Base-by-base conservation (phyloP, 495 filamentous ascomycete genomes). In the Letharia lupina region DNA sequence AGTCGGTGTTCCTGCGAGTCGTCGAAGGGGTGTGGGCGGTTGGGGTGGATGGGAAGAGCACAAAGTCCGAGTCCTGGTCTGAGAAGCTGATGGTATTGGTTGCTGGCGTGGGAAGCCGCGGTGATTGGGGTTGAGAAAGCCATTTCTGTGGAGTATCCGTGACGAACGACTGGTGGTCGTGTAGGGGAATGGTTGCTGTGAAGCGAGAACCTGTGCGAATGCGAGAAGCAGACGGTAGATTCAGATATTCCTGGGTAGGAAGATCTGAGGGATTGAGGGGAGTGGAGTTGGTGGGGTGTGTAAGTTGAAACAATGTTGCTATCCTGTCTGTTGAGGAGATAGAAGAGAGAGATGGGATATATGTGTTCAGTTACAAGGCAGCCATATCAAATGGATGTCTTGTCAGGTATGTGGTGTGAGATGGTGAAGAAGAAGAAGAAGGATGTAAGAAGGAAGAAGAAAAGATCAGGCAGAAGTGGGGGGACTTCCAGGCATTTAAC, bases 311-410 rank as follows among this genome's bases (percentile, higher is more conserved):
- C 20, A 35, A 1, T 47, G 59, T 62, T 70, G 59, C 64, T 70
- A 70, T 72, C 62, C 44, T 70, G 69, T 66, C 45, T 41, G 50
- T 48, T 44, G 54, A 66, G 4, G 47, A 68, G 52, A 65, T 61
- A 39, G 52, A 42, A 58, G 69, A 39, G 31, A n/a, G 33, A 59
- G 31, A 33, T 59, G 56, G 7, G 41, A 28, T 28, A 28, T 28
- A 28, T 28, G 23, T 28, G 23, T 28, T 28, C 23, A 62, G n/a
- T 65, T 68, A 71, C 69, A 48, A 60, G 69, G 41, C 71, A 73
- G 42, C 71, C 71, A 73, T 73, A 41, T 66, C 57, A 67, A 44
- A 73, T 71, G 71, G 71, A 52, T 70, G 69, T 68, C 69, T 66
- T 65, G 63, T 59, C 56, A 65, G 8, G 52, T 60, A 20, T 60